phyloP scores from a whole-genome alignment of 208 protist species.

The Histomonas meleagridis region DNA sequence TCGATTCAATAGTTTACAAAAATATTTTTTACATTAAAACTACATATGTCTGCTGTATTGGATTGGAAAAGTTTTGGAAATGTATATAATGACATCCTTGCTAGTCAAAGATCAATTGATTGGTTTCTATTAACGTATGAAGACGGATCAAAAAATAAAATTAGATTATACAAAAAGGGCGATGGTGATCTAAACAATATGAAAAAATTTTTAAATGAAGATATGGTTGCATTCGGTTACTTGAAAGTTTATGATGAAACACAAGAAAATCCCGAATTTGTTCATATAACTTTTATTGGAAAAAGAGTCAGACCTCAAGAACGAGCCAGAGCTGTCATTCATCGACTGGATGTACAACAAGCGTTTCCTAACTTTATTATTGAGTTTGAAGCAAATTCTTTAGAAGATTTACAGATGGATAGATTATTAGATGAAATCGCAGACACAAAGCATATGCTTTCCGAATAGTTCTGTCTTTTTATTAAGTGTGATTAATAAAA shows the following conservation, averaged over 20 bases:
- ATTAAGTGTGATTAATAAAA: too few relatives aligned
- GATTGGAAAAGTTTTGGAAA: neutral
- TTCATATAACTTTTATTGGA: constrained; percentile 2
- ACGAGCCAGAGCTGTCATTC: neutral
- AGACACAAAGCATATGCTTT: too few relatives aligned
- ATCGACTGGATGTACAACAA: neutral
- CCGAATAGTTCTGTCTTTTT: too few relatives aligned
- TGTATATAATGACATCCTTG: neutral
- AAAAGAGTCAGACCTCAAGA: neutral
- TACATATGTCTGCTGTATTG: constrained; percentile 9
- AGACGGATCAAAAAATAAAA: neutral
- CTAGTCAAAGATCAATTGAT: neutral
- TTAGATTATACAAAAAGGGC: neutral
- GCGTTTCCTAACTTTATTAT: neutral
- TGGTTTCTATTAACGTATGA: neutral
- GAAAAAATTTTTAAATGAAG: neutral
- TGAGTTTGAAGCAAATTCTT: neutral
- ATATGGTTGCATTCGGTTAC: neutral
- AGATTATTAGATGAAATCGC: too few relatives aligned
- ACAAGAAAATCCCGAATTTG: neutral
- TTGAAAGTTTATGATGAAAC: neutral
- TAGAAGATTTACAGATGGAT: too few relatives aligned
- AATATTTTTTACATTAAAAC: too few relatives aligned
- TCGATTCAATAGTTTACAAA: too few relatives aligned
- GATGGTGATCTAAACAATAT: neutral